phyloP scores from a whole-genome alignment of 164 flowering plant species.

The Santalum album region DNA sequence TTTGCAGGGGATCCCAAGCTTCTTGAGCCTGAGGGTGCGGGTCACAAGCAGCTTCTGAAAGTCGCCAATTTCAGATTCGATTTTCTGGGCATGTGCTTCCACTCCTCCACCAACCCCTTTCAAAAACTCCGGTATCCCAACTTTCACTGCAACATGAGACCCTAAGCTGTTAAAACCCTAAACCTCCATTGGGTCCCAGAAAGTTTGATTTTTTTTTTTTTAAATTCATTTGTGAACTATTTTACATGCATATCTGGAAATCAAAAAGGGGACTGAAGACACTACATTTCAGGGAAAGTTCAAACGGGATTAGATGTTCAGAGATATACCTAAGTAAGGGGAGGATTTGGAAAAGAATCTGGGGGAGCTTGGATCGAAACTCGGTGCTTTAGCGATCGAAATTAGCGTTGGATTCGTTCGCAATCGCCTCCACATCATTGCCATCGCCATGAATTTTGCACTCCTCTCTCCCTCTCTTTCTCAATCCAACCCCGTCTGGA shows the following conservation, averaged over 20 bases:
- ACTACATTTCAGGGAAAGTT: not conserved
- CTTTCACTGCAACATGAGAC: conserved; percentile 53
- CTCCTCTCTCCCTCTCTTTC: too few relatives aligned
- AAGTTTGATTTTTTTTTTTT: too few relatives aligned
- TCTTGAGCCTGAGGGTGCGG: conserved; percentile 77
- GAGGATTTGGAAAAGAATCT: conserved; percentile 10
- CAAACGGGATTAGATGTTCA: not conserved
- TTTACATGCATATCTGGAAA: not conserved
- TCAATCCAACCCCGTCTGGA: too few relatives aligned
- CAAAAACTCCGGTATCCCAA: conserved; percentile 84
- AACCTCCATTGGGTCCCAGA: not conserved
- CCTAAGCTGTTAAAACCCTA: not conserved
- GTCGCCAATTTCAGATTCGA: conserved; percentile 81
- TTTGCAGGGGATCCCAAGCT: conserved; percentile 77
- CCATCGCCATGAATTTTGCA: conserved; percentile 15
- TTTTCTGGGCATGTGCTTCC: conserved; percentile 60
- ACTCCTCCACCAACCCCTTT: conserved; percentile 79
- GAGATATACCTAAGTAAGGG: conserved; percentile 5
- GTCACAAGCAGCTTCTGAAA: conserved; percentile 75
- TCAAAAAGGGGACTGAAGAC: not conserved
- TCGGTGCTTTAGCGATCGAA: not conserved
- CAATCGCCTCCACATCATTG: conserved; percentile 17
- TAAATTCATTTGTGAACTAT: too few relatives aligned
- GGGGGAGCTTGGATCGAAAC: not conserved
- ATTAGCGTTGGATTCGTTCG: not conserved